These are phyloP conservation scores for Antrodiella citrinella DNA, from an alignment of 768 basidiomycete genomes.

Conservation along the genomic window DNA sequence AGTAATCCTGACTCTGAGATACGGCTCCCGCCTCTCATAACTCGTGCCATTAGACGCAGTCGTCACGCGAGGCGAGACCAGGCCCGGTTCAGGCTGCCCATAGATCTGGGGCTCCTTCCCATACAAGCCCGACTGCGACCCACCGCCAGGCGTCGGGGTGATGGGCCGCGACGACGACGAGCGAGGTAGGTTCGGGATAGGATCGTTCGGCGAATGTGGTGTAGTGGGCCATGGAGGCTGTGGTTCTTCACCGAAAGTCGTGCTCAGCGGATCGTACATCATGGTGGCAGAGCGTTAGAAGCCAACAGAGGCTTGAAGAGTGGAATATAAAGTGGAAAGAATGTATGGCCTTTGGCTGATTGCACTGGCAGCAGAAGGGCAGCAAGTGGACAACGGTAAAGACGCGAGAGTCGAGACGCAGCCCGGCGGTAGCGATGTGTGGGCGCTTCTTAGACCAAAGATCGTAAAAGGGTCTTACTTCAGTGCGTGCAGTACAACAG, in stretches of 20 bases:
- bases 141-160: constrained; percentile 24
- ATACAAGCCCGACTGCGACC: constrained; percentile 39
- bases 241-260: constrained; percentile 40
- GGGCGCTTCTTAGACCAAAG: no score
- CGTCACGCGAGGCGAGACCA: constrained; percentile 67
- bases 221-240: constrained; percentile 76
- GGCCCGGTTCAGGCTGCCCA: constrained; percentile 75
- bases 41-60: constrained; percentile 59
- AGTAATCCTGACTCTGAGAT: constrained; percentile 83
- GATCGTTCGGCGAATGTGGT: constrained; percentile 63
- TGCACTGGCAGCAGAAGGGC: neutral
- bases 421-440: no score
- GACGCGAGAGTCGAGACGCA: no score
- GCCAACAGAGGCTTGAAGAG: no score
- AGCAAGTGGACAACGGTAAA: neutral
- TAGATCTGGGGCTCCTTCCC: constrained; percentile 83
- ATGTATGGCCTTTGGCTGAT: no score
- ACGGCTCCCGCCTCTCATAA: constrained; percentile 74
- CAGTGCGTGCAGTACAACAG: no score
- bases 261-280: constrained; percentile 51
- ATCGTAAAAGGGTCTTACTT: no score
- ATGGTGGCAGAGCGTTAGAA: constrained; percentile 26
- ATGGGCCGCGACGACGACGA: constrained; percentile 39
- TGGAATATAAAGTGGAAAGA: no score
- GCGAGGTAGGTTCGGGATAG: constrained; percentile 63